These are phyloP conservation scores for Botryotinia globosa DNA, from an alignment of 2,329 filamentous ascomycete genomes.

Conservation along the genomic window DNA sequence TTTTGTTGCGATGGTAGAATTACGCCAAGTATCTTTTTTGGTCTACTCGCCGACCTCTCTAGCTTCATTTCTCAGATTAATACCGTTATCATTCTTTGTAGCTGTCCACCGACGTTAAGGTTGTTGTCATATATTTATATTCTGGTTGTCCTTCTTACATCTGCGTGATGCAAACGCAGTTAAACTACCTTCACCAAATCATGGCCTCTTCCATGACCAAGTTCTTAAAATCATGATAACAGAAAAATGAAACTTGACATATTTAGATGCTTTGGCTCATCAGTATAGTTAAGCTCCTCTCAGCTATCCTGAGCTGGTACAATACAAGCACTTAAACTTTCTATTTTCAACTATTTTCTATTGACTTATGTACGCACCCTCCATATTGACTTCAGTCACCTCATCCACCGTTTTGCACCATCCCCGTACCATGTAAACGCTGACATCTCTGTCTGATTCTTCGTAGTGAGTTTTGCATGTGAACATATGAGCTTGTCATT, in stretches of 20 bases:
- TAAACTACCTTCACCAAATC: neutral
- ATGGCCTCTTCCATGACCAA: neutral
- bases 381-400: neutral
- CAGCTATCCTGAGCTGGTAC: neutral
- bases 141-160: neutral
- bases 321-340: neutral
- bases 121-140: neutral
- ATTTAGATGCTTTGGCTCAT: neutral
- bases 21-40: neutral
- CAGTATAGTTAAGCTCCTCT: neutral
- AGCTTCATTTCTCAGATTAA: neutral
- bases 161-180: neutral
- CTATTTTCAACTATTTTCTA: neutral
- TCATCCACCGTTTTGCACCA: neutral
- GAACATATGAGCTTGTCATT: neutral
- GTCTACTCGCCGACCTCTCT: neutral
- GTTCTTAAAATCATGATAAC: neutral
- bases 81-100: neutral
- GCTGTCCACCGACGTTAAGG: neutral
- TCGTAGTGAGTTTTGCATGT: neutral
- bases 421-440: neutral
- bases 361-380: neutral
- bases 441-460: neutral
- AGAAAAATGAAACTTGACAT: neutral
- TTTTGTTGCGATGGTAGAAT: neutral